Percentiles rank a stretch among this genome's conserved stretches.
phyloP scores from a whole-genome alignment of 176 grass and related monocot species.

The Guadua angustifolia region DNA sequence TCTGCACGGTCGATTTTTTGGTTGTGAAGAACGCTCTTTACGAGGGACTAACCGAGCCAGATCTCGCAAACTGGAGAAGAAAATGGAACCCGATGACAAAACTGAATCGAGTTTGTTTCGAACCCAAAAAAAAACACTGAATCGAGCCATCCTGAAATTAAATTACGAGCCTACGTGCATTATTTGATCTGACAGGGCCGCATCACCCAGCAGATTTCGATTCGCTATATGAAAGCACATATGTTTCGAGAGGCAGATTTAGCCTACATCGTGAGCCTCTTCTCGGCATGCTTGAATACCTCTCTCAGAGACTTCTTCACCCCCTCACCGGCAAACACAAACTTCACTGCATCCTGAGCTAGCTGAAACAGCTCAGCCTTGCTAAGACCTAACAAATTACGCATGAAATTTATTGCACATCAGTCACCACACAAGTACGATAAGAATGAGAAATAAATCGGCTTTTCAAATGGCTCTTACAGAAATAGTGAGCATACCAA shows the following conservation, averaged over 20 bases:
- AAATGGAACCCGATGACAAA: not conserved
- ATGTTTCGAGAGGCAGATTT: not conserved
- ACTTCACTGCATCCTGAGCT: constrained; percentile 61
- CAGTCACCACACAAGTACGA: not conserved
- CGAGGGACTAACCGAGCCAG: not conserved
- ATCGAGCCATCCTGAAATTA: not conserved
- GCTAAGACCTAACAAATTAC: constrained; percentile 60
- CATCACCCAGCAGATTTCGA: not conserved
- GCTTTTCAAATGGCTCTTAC: not conserved
- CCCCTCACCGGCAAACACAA: constrained; percentile 57
- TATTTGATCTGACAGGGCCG: not conserved
- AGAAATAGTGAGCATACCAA: constrained; percentile 56
- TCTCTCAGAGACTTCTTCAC: constrained; percentile 67
- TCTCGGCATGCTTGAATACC: constrained; percentile 57
- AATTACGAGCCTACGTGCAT: not conserved
- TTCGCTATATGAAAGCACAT: not conserved
- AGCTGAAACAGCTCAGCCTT: constrained; percentile 75
- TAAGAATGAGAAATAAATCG: not conserved
- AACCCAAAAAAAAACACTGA: not conserved
- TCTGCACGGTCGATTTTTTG: no score
- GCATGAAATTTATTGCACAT: not conserved
- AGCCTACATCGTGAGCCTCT: constrained; percentile 28
- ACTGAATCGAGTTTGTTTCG: not conserved
- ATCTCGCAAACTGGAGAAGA: not conserved
- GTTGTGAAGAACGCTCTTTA: no score